Percentiles rank a stretch among this genome's conserved stretches.
These are phyloP conservation scores for Ceratobasidium sp. DNA, from an alignment of 1,284 basidiomycete genomes.

Conservation along the genomic window DNA sequence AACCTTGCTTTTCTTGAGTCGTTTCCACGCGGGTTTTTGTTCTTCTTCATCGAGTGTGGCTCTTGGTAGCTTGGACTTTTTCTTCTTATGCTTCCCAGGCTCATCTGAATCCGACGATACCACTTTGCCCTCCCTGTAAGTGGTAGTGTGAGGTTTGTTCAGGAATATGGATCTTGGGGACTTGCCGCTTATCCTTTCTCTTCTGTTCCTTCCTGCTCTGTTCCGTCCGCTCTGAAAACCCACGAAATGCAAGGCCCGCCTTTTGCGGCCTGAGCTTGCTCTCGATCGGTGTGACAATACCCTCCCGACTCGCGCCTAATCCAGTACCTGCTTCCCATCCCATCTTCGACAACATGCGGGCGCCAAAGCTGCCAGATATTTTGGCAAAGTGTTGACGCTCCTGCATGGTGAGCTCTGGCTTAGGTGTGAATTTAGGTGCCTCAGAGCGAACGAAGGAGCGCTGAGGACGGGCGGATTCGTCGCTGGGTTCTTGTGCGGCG, in stretches of 20 bases:
- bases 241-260: conserved; percentile 84
- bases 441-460: conserved; percentile 65
- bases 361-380: conserved; percentile 77
- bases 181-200: conserved; percentile 75
- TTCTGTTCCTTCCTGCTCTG: conserved; percentile 66
- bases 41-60: conserved; percentile 54
- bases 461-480: conserved; percentile 50
- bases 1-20: conserved; percentile 80
- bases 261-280: conserved; percentile 77
- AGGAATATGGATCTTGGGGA: not conserved
- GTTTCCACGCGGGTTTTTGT: conserved; percentile 76
- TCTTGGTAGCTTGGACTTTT: conserved; percentile 60
- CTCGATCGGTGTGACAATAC: conserved; percentile 88
- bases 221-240: conserved; percentile 85
- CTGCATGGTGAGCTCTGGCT: conserved; percentile 62
- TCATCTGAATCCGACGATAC: conserved; percentile 79
- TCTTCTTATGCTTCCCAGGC: conserved; percentile 52
- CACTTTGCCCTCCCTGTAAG: conserved; percentile 59
- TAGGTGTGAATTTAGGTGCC: conserved; percentile 55
- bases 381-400: conserved; percentile 83
- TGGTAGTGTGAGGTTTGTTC: not conserved
- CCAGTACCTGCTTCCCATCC: conserved; percentile 88
- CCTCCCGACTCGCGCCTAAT: conserved; percentile 77
- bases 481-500: conserved; percentile 52
- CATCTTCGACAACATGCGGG: conserved; percentile 90